Conservation (phyloP, 2,329 filamentous ascomycete species). For the Fusarium temperatum region DNA sequence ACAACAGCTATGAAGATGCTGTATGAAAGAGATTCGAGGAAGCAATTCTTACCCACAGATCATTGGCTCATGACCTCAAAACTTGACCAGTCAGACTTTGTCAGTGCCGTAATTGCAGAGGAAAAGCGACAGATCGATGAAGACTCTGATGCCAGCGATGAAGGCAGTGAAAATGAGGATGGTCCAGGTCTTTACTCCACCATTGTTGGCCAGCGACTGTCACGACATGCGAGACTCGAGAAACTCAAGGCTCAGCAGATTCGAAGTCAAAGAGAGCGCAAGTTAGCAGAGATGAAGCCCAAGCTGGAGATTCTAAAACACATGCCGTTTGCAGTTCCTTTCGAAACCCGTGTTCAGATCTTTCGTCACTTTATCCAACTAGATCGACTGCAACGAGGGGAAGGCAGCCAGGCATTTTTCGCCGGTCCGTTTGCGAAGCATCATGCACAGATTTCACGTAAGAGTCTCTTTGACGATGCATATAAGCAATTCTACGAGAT, state of each 20-base stretch:
- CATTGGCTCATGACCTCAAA: constrained; percentile 94
- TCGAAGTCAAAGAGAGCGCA: constrained; percentile 72
- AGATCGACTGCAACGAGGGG: constrained; percentile 58
- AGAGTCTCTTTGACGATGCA: constrained; percentile 85
- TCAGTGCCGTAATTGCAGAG: constrained; percentile 85
- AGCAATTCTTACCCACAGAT: constrained; percentile 80
- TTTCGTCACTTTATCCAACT: constrained; percentile 91
- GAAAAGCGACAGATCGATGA: constrained; percentile 79
- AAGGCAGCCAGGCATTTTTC: constrained; percentile 16
- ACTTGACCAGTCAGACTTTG: constrained; percentile 90
- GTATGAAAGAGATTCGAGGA: constrained; percentile 91
- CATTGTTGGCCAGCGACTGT: constrained; percentile 65
- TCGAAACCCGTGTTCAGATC: constrained; percentile 88
- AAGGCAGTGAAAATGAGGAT: constrained; percentile 46
- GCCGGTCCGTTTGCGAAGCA: constrained; percentile 63
- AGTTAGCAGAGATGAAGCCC: constrained; percentile 82
- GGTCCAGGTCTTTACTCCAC: constrained; percentile 45
- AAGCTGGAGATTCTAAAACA: constrained; percentile 91
- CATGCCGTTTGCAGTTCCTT: constrained; percentile 97
- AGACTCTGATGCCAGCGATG: constrained; percentile 49
- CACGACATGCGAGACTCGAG: constrained; percentile 72
- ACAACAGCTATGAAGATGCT: constrained; percentile 85
- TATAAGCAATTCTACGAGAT: constrained; percentile 83
- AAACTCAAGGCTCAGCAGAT: constrained; percentile 70
- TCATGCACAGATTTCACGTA: constrained; percentile 81